phyloP scores from a whole-genome alignment of 768 basidiomycete species.

The Calvatia gigantea region DNA sequence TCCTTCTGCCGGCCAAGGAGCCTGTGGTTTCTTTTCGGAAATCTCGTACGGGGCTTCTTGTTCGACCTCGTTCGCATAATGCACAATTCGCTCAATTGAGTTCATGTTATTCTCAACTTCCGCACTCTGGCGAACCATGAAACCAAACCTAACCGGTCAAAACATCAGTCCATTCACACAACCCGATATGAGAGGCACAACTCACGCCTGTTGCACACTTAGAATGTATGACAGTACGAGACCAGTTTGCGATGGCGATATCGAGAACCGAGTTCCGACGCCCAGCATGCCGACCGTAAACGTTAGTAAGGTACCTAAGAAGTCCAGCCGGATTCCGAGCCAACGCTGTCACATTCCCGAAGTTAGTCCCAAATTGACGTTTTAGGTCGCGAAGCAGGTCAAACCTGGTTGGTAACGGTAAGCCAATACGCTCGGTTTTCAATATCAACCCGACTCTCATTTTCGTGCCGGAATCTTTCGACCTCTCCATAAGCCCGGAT shows the following conservation, averaged over 20 bases:
- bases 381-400: not conserved
- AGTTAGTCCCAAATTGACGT: not conserved
- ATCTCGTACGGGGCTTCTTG: slow-evolving; percentile 76
- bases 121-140: slow-evolving; percentile 72
- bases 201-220: slow-evolving; percentile 65
- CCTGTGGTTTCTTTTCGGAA: slow-evolving; percentile 52
- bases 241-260: slow-evolving; percentile 79
- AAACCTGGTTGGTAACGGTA: slow-evolving; percentile 76
- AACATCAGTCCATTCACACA: slow-evolving; percentile 6
- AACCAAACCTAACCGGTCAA: slow-evolving; percentile 50
- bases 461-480: slow-evolving; percentile 72
- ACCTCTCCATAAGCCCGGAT: slow-evolving; percentile 86
- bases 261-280: slow-evolving; percentile 66
- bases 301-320: slow-evolving; percentile 67
- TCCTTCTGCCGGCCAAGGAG: slow-evolving; percentile 75
- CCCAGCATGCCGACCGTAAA: slow-evolving; percentile 79
- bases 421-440: slow-evolving; percentile 93
- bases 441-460: slow-evolving; percentile 69
- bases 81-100: slow-evolving; percentile 78
- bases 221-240: slow-evolving; percentile 78
- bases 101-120: slow-evolving; percentile 96
- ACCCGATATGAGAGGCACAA: not conserved
- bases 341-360: slow-evolving; percentile 51
- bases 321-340: slow-evolving; percentile 90
- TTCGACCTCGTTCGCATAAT: slow-evolving; percentile 78